These are phyloP conservation scores for Globisporangium megalacanthum DNA, from an alignment of 352 stramenopile species.

Conservation along the genomic window DNA sequence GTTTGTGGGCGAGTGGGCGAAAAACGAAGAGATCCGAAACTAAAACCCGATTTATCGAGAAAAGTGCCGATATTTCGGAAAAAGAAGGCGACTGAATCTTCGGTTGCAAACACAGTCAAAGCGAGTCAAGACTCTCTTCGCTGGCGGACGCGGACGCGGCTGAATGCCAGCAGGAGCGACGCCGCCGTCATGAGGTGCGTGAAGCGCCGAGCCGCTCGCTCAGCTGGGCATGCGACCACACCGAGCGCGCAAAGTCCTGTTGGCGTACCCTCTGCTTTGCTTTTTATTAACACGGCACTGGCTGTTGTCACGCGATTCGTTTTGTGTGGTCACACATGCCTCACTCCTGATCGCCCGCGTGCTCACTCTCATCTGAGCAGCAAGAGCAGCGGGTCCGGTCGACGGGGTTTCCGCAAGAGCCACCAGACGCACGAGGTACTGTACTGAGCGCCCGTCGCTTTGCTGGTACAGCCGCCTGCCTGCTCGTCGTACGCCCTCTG, in stretches of 20 bases:
- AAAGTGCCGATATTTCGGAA: background rate
- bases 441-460: background rate
- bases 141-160: background rate
- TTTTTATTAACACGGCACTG: background rate
- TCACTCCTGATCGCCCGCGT: background rate
- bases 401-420: slow-evolving; percentile 8
- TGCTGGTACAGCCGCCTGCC: background rate
- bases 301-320: background rate
- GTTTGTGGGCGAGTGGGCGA: slow-evolving; percentile 6
- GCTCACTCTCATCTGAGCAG: background rate
- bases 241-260: too few species aligned
- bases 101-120: slow-evolving; percentile 2
- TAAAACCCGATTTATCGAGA: background rate
- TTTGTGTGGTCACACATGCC: background rate
- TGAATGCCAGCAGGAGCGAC: slow-evolving; percentile 11
- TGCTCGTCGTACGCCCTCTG: background rate
- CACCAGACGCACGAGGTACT: slow-evolving; percentile 11
- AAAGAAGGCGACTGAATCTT: slow-evolving; percentile 9
- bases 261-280: background rate
- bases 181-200: slow-evolving; percentile 40
- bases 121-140: background rate
- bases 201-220: background rate
- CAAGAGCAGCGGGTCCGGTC: slow-evolving; percentile 13
- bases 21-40: too few species aligned
- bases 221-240: background rate